Percentiles rank a stretch among this genome's conserved stretches.
phyloP scores from a whole-genome alignment of 1,139 yeast species.

The Sugiyamaella castrensis region DNA sequence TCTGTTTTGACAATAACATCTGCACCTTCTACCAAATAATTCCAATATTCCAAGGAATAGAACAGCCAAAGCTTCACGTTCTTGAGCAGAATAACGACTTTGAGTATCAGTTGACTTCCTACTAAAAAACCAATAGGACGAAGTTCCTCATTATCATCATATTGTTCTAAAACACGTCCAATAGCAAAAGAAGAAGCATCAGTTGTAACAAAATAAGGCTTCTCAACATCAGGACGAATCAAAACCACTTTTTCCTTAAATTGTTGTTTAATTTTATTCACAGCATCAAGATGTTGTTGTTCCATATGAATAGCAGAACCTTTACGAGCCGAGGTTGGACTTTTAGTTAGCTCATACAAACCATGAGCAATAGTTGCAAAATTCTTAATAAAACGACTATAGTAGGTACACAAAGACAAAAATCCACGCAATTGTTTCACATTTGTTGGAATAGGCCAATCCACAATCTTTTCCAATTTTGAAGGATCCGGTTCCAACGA shows the following conservation, averaged over 20 bases:
- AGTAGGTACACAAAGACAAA: not conserved
- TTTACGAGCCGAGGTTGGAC: no score
- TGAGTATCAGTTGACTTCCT: not conserved
- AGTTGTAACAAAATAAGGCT: not conserved
- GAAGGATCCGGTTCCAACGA: not conserved
- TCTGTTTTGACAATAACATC: no score
- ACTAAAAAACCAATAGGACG: conserved; percentile 3
- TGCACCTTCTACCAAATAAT: not conserved
- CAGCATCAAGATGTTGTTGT: not conserved
- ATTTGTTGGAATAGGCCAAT: conserved; percentile 1
- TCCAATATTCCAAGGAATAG: not conserved
- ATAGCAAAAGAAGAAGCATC: conserved; percentile 3
- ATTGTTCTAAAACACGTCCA: not conserved
- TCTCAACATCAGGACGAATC: not conserved
- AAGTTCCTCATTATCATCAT: not conserved
- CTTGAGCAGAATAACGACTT: not conserved
- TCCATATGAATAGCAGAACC: no score
- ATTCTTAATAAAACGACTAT: not conserved
- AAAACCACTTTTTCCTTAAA: not conserved
- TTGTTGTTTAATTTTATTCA: not conserved
- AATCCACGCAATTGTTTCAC: not conserved
- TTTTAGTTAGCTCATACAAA: not conserved
- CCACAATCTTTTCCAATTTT: not conserved
- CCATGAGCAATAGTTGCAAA: not conserved
- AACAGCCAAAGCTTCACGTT: not conserved